A percentile compares a stretch with the other conserved stretches of the same genome.
These are phyloP conservation scores for Tothia fuscella DNA, from an alignment of 2,329 filamentous ascomycete species.

Conservation along the genomic window DNA sequence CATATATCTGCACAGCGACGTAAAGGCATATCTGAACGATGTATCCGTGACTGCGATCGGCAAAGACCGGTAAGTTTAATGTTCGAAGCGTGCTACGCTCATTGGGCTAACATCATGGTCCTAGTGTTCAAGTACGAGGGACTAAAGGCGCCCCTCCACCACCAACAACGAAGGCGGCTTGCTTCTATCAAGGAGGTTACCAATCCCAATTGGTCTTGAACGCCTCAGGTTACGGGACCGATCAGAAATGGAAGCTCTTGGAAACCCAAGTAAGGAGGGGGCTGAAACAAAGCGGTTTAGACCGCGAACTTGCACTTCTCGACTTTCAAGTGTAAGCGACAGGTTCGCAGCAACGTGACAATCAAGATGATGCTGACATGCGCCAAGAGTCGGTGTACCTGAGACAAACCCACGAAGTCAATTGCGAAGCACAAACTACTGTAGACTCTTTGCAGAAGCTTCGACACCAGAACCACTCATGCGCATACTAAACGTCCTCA, in stretches of 20 bases:
- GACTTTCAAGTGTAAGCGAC: conserved; percentile 24
- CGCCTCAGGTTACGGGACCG: conserved; percentile 32
- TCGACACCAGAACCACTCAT: conserved; percentile 18
- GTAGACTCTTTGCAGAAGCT: conserved; percentile 9
- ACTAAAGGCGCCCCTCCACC: conserved; percentile 33
- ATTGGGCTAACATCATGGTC: neutral
- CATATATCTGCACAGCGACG: conserved; percentile 46
- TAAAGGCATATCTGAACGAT: conserved; percentile 39
- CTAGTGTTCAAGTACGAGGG: conserved; percentile 35
- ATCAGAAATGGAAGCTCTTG: conserved; percentile 31
- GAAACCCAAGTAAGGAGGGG: conserved; percentile 23
- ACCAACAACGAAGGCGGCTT: conserved; percentile 30
- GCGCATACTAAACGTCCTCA: conserved; percentile 21
- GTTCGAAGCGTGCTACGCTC: neutral
- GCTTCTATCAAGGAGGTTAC: conserved; percentile 33
- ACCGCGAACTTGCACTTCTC: conserved; percentile 29
- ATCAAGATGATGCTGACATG: neutral
- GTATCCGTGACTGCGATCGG: conserved; percentile 40
- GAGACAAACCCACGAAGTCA: conserved; percentile 16
- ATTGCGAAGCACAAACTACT: conserved; percentile 10
- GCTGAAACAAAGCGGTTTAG: conserved; percentile 24
- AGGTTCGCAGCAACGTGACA: neutral
- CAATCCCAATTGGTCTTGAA: conserved; percentile 35
- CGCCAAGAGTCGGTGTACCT: conserved; percentile 25
- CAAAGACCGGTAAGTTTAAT: conserved; percentile 24